Conservation (phyloP, 495 filamentous ascomycete species). For the Beverwykella pulmonaria region DNA sequence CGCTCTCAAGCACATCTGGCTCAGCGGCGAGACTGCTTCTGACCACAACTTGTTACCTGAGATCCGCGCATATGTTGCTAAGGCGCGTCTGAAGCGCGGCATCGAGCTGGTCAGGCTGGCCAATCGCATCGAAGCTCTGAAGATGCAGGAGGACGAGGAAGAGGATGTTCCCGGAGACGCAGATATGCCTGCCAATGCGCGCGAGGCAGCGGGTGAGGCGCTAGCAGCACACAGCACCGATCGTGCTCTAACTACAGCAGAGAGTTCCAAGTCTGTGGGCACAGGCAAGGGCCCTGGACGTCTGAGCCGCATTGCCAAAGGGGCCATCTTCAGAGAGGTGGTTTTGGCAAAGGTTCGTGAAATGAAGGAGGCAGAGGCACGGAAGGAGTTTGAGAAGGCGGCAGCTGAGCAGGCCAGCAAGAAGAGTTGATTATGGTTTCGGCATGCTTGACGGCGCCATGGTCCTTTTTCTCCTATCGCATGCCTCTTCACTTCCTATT, state of each 20-base stretch:
- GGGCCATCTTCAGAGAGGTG: slow-evolving; percentile 96
- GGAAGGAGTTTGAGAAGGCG: slow-evolving; percentile 42
- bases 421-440: background rate
- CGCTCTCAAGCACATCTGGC: slow-evolving; percentile 84
- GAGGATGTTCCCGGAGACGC: slow-evolving; percentile 68
- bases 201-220: slow-evolving; percentile 46
- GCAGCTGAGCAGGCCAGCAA: slow-evolving; percentile 36
- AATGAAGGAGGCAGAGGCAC: slow-evolving; percentile 81
- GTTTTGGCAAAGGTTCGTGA: slow-evolving; percentile 95
- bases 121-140: slow-evolving; percentile 95
- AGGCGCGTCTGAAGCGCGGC: slow-evolving; percentile 84
- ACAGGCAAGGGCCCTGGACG: slow-evolving; percentile 59
- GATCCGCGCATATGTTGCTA: slow-evolving; percentile 91
- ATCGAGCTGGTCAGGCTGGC: slow-evolving; percentile 96
- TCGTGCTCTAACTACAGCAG: slow-evolving; percentile 43
- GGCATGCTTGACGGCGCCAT: background rate
- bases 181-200: slow-evolving; percentile 63
- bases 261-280: slow-evolving; percentile 25
- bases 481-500: background rate
- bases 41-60: slow-evolving; percentile 97
- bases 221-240: slow-evolving; percentile 42
- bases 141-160: slow-evolving; percentile 90
- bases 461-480: background rate
- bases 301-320: slow-evolving; percentile 75
- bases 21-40: slow-evolving; percentile 84